Evolutionary conservation across 371 early-diverging fungal genomes (phyloP), one percentile per base, ranked within the genome.

Genomic region (Zychaea mexicana): DNA sequence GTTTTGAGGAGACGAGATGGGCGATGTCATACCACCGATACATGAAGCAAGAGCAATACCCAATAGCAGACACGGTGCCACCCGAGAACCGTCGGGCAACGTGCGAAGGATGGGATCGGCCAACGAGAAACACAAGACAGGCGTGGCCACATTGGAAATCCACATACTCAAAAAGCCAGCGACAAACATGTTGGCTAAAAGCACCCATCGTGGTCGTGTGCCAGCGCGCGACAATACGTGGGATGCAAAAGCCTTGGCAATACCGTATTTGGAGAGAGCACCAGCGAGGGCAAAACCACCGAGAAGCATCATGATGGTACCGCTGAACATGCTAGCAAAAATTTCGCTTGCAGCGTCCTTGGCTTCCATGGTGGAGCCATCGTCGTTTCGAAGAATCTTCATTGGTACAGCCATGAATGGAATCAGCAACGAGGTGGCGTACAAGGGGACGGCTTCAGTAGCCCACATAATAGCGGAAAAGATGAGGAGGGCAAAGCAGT

Each of bases 1-100:
- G 78, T 97, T 97, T 69, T 98, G 98, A n/a, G 98, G 98, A 3
- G 95, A 94, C 10, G 94, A 85, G 71, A 98, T 98, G 4, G 98
- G 98, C n/a, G 95, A 92, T 0, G 95, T 94, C 98, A 97, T 97
- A 33, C 97, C 97, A 52, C 97, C 98, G 30, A 98, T 88, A 61
- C 97, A 96, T 33, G 95, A 89, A 8, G 97, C 95, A 53, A 98
- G 77, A 2, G 98, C 98, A 64, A 97, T 96, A 15, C 98, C 98
- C 4, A 98, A 78, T 28, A 98, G 86, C 30, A 98, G 81, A 57
- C 93, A 90, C 27, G 88, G 90, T 9, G 90, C 95, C 61, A 96
- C 96, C 0, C 89, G 78, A 0, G 87, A 87, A 38, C 71, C 68
- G 62, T 74, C 77, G 13, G 92, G 90, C 13, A 79, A 60, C 26